Conservation (phyloP, 345 rosid genomes). For the Lenwebbia sp. region DNA sequence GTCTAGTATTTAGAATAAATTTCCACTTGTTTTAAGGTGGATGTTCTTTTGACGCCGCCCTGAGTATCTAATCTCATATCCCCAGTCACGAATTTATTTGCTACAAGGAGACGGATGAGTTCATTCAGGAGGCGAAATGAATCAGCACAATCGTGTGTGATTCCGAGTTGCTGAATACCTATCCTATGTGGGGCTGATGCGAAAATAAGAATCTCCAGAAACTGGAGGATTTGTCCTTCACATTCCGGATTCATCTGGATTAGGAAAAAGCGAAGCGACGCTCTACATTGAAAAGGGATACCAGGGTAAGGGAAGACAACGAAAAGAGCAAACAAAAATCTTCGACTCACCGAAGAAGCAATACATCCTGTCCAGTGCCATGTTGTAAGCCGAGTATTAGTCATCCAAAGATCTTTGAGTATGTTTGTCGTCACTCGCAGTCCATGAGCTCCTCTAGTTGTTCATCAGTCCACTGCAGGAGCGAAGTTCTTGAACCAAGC, state of each 20-base stretch:
- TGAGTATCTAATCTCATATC: neutral
- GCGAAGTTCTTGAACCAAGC: slow-evolving; percentile 12
- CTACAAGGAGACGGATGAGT: neutral
- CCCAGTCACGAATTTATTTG: neutral
- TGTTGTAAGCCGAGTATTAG: neutral
- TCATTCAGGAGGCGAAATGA: neutral
- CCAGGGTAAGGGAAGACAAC: neutral
- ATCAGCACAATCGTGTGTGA: neutral
- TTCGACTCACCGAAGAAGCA: neutral
- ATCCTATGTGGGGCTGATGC: neutral
- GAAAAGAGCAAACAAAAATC: neutral
- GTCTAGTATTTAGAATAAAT: neutral
- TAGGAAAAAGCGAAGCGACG: neutral
- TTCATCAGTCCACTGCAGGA: slow-evolving; percentile 80
- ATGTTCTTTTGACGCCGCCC: neutral
- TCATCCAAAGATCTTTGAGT: neutral
- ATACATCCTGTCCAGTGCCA: neutral
- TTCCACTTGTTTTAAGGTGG: neutral
- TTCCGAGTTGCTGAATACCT: neutral
- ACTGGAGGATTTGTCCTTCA: neutral
- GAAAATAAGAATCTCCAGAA: neutral
- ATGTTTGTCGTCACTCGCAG: slow-evolving; percentile 20
- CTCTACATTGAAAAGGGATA: neutral
- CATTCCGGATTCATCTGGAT: neutral
- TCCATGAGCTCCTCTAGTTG: slow-evolving; percentile 70